Conservation (phyloP, 352 stramenopile genomes). For the Stephanocyclus meneghinianus region DNA sequence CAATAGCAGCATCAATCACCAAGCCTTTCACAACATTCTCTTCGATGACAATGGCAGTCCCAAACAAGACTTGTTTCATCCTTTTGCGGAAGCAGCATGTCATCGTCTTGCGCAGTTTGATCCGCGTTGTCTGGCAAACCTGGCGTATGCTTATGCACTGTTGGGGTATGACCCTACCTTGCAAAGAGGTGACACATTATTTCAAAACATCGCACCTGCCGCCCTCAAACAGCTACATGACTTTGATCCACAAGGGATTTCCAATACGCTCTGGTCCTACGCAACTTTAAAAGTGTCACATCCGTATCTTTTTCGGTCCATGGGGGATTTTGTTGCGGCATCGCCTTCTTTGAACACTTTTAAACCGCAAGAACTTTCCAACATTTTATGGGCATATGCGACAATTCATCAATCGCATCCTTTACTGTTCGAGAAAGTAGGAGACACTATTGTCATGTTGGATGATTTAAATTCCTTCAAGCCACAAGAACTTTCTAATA, state of each 20-base stretch:
- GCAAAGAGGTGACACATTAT: constrained; percentile 1
- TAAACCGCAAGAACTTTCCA: constrained; percentile 26
- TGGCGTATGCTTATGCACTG: constrained; percentile 28
- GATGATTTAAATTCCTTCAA: constrained; percentile 26
- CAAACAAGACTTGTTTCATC: constrained; percentile 18
- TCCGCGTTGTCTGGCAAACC: constrained; percentile 17
- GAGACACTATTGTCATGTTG: constrained; percentile 11
- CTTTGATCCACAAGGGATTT: not conserved
- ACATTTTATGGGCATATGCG: constrained; percentile 43
- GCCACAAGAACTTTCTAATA: constrained; percentile 34
- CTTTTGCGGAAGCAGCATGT: constrained; percentile 18
- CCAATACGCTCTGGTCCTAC: constrained; percentile 31
- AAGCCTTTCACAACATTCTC: not conserved
- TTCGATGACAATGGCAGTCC: not conserved
- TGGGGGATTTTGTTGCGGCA: not conserved
- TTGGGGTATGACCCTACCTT: not conserved
- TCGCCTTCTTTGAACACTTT: not conserved
- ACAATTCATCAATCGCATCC: constrained; percentile 1
- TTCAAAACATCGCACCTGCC: constrained; percentile 21
- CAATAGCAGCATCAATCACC: not conserved
- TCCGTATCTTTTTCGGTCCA: not conserved
- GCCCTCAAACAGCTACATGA: constrained; percentile 3
- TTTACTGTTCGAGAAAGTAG: constrained; percentile 33
- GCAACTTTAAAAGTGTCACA: not conserved
- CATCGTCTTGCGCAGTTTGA: constrained; percentile 20